phyloP scores from a whole-genome alignment of 1,284 basidiomycete species.

The Xerocomus amazonicus region DNA sequence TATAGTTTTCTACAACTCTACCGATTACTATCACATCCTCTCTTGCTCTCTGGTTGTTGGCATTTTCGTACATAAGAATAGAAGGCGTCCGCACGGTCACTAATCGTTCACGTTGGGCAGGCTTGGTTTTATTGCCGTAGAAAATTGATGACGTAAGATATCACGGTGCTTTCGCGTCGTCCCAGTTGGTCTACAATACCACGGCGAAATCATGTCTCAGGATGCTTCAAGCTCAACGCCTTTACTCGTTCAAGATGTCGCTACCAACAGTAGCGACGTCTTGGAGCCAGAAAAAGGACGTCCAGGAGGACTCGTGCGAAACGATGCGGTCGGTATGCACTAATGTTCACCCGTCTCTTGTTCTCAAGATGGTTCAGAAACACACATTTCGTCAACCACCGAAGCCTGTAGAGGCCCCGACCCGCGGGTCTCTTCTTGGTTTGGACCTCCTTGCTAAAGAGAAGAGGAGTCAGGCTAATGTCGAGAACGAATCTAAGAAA shows the following conservation, averaged over 20 bases:
- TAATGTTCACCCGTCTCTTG: neutral
- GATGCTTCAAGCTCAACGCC: too few relatives aligned
- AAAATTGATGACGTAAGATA: too few relatives aligned
- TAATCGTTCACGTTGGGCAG: too few relatives aligned
- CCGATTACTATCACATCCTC: too few relatives aligned
- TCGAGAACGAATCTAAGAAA: conserved; percentile 56
- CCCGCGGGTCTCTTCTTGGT: conserved; percentile 74
- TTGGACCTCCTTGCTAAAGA: conserved; percentile 85
- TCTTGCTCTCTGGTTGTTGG: too few relatives aligned
- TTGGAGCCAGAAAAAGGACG: conserved; percentile 73
- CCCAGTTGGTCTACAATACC: too few relatives aligned
- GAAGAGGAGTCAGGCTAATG: conserved; percentile 65
- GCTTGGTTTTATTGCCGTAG: too few relatives aligned
- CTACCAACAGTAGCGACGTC: conserved; percentile 45
- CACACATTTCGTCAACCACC: conserved; percentile 77
- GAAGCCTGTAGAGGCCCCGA: conserved; percentile 67
- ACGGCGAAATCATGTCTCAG: too few relatives aligned
- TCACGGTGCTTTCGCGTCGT: too few relatives aligned
- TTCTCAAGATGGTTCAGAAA: conserved; percentile 35
- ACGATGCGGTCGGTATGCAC: conserved; percentile 54
- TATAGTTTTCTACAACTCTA: conserved; percentile 7
- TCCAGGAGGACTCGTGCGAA: conserved; percentile 73
- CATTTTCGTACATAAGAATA: too few relatives aligned
- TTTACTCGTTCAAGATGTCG: too few relatives aligned
- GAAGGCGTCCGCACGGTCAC: too few relatives aligned